Evolutionary conservation across 768 basidiomycete species (phyloP), one percentile per base, ranked within the genome.

Genomic region (Russula sp.): DNA sequence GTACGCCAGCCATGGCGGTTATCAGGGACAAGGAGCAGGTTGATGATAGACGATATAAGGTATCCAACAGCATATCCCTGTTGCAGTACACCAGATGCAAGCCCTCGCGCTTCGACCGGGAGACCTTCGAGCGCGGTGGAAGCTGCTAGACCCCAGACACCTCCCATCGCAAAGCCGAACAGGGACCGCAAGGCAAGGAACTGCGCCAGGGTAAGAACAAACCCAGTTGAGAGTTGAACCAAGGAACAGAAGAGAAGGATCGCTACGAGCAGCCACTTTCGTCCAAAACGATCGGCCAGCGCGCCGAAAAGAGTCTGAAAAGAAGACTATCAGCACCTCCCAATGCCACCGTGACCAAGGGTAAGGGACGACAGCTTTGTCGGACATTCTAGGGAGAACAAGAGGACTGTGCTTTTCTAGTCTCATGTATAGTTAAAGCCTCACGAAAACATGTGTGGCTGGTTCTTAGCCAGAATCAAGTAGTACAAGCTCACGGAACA

Each of bases 21-120:
- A 47, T 72, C 69, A 22, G 74, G 70, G 14, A 76, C 89, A 34
- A 89, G 76, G 3, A 75, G 79, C 27, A 94, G 77, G 70, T 94
- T 92, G 77, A 95, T 82, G 50, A 89, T 83, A 1, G 91, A 88
- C 0, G 91, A 89, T 62, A 97, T 65, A 6, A 96, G 83, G 72
- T 86, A 94, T 1, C 94, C 94, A n/a, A 86, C 81, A 1, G 92
- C 89, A 70, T 95, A 95, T 13, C 92, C 94, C 70, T 94, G 84
- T 70, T 96, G 95, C 6, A 98, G 74, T 56, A 96, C 75, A 18
- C 95, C 95, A 31, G 84, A 87, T 2, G 86, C 86, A 2, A 97
- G 74, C n/a, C 95, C 95, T 72, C 94, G 88, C 16, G 85, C 80
- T 70, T 90, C 88, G 37, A 89, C 85, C 0, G 94, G 94, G 6